These are phyloP conservation scores for Theobroma grandiflorum DNA, from an alignment of 441 rosid species.

Conservation along the genomic window DNA sequence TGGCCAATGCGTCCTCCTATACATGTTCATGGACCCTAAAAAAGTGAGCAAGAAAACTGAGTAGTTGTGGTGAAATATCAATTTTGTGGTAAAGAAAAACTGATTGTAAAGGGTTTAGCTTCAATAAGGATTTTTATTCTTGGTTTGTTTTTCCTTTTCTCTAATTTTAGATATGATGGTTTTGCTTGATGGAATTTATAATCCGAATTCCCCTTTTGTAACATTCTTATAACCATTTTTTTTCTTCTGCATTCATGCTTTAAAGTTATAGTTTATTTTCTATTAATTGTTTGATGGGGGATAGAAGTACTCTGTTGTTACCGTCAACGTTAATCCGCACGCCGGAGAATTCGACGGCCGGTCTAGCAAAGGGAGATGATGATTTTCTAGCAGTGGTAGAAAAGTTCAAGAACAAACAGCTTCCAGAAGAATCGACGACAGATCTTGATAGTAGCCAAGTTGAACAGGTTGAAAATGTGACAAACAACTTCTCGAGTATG, in stretches of 20 bases:
- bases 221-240: slow-evolving; percentile 28
- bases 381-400: no score
- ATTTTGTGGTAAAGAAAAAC: slow-evolving; percentile 73
- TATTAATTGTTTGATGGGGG: background rate
- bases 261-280: background rate
- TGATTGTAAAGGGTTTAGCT: slow-evolving; percentile 79
- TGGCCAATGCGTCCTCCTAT: slow-evolving; percentile 63
- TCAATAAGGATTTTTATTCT: slow-evolving; percentile 56
- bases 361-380: background rate
- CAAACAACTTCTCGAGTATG: background rate
- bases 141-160: slow-evolving; percentile 39
- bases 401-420: background rate
- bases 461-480: background rate
- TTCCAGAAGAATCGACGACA: background rate
- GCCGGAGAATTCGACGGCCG: background rate
- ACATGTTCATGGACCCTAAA: slow-evolving; percentile 44
- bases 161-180: slow-evolving; percentile 42
- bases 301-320: no score
- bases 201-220: slow-evolving; percentile 29
- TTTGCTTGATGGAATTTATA: slow-evolving; percentile 37
- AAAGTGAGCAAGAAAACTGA: slow-evolving; percentile 32
- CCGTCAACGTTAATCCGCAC: background rate
- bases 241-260: background rate
- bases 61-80: slow-evolving; percentile 50
- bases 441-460: background rate